A percentile compares a stretch with the other conserved stretches of the same genome.
phyloP scores from a whole-genome alignment of 129 eudicot species.

The Apium graveolens region DNA sequence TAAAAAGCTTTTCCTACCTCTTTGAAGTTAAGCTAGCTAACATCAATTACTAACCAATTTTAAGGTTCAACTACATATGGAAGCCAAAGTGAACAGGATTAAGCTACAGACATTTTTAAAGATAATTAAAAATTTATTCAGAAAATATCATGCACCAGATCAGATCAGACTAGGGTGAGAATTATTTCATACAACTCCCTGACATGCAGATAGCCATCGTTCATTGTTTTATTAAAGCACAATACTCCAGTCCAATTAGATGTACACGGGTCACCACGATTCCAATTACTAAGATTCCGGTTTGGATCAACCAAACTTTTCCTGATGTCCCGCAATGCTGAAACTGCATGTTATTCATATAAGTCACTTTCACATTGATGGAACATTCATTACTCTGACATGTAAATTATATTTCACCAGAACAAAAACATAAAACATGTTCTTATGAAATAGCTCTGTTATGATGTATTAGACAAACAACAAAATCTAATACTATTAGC shows the following conservation, averaged over 20 bases:
- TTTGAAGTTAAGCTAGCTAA: background rate
- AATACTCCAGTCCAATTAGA: conserved; percentile 83
- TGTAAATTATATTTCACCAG: background rate
- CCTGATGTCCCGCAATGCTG: conserved; percentile 59
- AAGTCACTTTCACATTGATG: conserved; percentile 1
- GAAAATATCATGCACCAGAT: background rate
- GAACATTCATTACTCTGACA: background rate
- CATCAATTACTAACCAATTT: background rate
- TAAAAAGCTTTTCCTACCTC: background rate
- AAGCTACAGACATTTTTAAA: background rate
- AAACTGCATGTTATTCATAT: conserved; percentile 39
- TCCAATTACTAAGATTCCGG: conserved; percentile 48
- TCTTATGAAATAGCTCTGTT: background rate
- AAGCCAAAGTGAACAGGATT: background rate
- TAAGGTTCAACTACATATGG: background rate
- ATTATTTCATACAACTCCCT: conserved; percentile 55
- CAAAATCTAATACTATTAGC: background rate
- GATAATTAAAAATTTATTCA: background rate
- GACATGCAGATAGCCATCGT: conserved; percentile 68
- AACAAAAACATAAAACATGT: conserved; percentile 2
- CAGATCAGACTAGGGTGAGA: background rate
- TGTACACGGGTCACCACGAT: conserved; percentile 68
- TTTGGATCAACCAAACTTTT: conserved; percentile 48
- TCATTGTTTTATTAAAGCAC: conserved; percentile 50
- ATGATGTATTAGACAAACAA: background rate